Evolutionary conservation across 2,329 filamentous ascomycete species (phyloP).

Genomic region (Boeremia exigua): DNA sequence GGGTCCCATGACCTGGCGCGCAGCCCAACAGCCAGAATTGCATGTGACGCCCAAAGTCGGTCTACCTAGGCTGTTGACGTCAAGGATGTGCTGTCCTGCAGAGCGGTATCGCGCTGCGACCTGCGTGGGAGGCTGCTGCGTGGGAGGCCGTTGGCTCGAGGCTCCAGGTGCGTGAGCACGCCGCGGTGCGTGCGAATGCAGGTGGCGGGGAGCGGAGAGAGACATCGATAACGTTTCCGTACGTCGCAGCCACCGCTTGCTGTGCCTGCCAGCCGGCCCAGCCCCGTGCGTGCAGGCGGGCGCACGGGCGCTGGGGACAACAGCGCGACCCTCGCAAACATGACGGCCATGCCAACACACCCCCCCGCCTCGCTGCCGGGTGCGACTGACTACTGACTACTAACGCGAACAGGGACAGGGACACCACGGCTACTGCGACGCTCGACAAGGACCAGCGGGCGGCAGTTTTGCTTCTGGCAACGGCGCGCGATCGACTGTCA

Average conservation of each 20-base stretch:
- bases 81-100: background rate
- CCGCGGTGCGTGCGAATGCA: no score
- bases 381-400: conserved; percentile 33
- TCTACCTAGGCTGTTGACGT: background rate
- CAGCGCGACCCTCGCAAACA: conserved; percentile 23
- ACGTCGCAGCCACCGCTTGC: background rate
- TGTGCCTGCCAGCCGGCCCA: background rate
- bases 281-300: background rate
- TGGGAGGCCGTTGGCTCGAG: no score
- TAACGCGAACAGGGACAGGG: conserved; percentile 43
- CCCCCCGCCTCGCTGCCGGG: conserved; percentile 26
- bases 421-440: conserved; percentile 11
- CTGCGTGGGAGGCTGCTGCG: no score
- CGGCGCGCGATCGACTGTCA: conserved; percentile 36
- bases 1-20: conserved; percentile 14
- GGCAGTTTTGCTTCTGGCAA: conserved; percentile 25
- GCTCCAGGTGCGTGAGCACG: no score
- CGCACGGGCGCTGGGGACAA: conserved; percentile 18
- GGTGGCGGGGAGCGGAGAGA: background rate
- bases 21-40: conserved; percentile 7
- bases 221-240: background rate
- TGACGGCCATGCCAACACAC: conserved; percentile 28
- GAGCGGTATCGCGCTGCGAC: background rate
- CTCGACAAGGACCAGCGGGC: conserved; percentile 13
- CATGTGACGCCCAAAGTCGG: conserved; percentile 14